Evolutionary conservation across 116 monocot genomes (phyloP), one percentile per base, ranked within the genome.

Genomic region (Posidonia oceanica): DNA sequence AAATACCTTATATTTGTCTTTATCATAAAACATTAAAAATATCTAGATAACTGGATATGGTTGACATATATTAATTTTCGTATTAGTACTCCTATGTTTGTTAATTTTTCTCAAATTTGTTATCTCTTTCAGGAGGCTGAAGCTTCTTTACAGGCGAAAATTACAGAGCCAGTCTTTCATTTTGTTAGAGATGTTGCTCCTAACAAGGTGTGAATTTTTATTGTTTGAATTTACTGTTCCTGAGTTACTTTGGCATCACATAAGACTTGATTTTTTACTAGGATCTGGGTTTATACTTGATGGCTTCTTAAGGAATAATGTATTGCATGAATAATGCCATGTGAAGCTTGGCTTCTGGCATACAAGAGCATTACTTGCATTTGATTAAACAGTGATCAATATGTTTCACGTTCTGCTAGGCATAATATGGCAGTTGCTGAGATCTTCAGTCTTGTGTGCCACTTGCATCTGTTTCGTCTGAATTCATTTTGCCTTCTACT

Each of bases 181-280:
- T 75, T 80, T 73, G 87, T 97, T 72, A 83, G 96, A 3, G 91
- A 91, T 81, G 96, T 97, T 59, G 89, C 96, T 70, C 96, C 96
- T 22, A 91, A 97, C 80, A 97, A 97, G 96, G 96, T 97, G 6
- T 62, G 29, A 29, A 29, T 21, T 29, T 16, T 62, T 21, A 62
- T 37, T 21, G 37, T 2, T 37, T 14, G 36, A n/a, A 29, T 61
- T 62, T 62, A 12, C 20, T 36, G 3, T 21, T 61, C 20, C 20
- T 61, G 29, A 36, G 3, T 61, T 61, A 20, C 62, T 20, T 62
- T 36, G 10, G 0, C 4, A 58, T 58, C 2, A 4, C 11, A 36
- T 36, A 48, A 10, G 48, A 7, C 29, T 29, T 48, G 48, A 8
- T 48, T 48, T 48, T 48, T 6, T 10, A 48, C 8, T 10, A 48